These are phyloP conservation scores for Closterium sp. DNA, from an alignment of 139 green algal species.

Conservation along the genomic window DNA sequence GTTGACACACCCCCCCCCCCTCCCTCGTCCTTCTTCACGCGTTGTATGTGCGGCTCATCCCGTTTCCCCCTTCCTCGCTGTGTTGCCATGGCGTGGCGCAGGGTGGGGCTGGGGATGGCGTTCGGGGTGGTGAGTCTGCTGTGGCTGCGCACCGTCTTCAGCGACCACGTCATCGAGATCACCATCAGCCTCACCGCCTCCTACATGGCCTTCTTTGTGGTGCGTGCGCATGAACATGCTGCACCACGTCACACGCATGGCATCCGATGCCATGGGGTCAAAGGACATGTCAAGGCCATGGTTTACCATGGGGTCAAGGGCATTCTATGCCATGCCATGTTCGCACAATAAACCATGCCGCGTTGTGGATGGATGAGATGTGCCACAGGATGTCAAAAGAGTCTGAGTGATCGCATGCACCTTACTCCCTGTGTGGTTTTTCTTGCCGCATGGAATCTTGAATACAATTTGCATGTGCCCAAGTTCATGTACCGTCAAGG, in stretches of 20 bases:
- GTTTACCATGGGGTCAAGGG: too few species aligned
- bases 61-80: not conserved
- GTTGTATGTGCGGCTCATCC: not conserved
- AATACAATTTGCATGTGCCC: not conserved
- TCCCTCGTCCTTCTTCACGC: not conserved
- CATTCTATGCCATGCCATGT: too few species aligned
- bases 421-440: too few species aligned
- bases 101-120: constrained; percentile 35
- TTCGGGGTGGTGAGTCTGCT: constrained; percentile 25
- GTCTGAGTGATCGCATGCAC: too few species aligned
- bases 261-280: too few species aligned
- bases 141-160: constrained; percentile 36
- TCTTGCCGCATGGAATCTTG: not conserved
- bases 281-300: too few species aligned
- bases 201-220: constrained; percentile 51
- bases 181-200: constrained; percentile 35
- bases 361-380: too few species aligned
- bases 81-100: not conserved
- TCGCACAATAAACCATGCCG: too few species aligned
- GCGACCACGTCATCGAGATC: constrained; percentile 47
- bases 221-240: not conserved
- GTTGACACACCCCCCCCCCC: too few species aligned
- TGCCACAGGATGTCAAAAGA: too few species aligned
- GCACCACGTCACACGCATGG: not conserved
- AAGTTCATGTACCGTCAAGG: not conserved